Evolutionary conservation across 192 early-diverging fungal genomes (phyloP).

Genomic region (Oehlia diaphana): DNA sequence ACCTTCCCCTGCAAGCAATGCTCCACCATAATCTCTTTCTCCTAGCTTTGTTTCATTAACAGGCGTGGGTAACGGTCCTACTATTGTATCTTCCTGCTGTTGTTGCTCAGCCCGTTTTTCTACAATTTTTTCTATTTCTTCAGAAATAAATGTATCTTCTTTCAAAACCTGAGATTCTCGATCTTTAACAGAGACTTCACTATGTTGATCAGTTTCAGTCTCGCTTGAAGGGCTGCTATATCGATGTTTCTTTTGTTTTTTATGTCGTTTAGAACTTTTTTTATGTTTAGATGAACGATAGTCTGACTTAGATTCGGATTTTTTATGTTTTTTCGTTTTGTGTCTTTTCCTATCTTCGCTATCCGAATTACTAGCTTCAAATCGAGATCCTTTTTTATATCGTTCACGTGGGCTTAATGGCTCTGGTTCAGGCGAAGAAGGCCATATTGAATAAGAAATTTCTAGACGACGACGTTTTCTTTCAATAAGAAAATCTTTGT

Average conservation of each 20-base stretch:
- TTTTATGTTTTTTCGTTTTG: not conserved
- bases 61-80: not conserved
- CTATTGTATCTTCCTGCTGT: not conserved
- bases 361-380: not conserved
- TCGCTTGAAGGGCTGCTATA: not conserved
- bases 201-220: not conserved
- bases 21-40: constrained; percentile 63
- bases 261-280: not conserved
- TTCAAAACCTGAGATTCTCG: not conserved
- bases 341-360: not conserved
- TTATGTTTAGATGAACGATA: not conserved
- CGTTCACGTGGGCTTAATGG: not conserved
- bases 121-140: not conserved
- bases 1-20: constrained; percentile 86
- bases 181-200: not conserved
- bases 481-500: not conserved
- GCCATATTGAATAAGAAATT: not conserved
- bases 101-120: not conserved
- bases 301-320: not conserved
- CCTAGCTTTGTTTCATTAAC: not conserved
- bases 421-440: not conserved
- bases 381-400: not conserved
- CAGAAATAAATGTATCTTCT: not conserved
- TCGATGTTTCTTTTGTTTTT: not conserved
- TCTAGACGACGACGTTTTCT: not conserved